Conservation (phyloP, 1,284 basidiomycete genomes). For the Rhodotorula glutinis region DNA sequence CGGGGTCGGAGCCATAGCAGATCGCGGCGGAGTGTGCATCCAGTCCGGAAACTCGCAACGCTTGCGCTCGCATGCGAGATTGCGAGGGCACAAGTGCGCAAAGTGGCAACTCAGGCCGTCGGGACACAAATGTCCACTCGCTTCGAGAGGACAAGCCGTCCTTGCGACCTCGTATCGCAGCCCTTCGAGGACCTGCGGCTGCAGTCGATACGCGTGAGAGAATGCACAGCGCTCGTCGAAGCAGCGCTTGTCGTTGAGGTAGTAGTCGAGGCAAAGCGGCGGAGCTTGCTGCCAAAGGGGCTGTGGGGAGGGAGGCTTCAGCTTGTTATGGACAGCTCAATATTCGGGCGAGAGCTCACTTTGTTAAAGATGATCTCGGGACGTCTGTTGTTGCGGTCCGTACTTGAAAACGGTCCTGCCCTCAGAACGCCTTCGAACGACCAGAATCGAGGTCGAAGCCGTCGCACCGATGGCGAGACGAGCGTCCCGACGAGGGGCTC, state of each 20-base stretch:
- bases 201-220: constrained; percentile 18
- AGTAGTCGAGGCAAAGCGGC: constrained; percentile 23
- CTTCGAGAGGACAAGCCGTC: constrained; percentile 11
- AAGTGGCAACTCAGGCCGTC: constrained; percentile 14
- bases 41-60: not conserved
- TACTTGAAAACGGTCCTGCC: not conserved
- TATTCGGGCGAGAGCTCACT: not conserved
- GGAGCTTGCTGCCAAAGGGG: constrained; percentile 15
- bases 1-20: too few relatives aligned
- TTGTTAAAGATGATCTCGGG: not conserved
- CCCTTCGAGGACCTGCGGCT: not conserved
- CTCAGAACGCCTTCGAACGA: too few relatives aligned
- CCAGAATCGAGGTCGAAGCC: too few relatives aligned
- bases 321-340: not conserved
- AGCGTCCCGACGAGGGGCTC: not conserved
- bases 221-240: constrained; percentile 15
- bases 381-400: not conserved
- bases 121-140: not conserved
- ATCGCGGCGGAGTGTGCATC: too few relatives aligned
- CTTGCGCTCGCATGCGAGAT: not conserved
- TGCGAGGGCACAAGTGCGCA: constrained; percentile 7
- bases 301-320: not conserved
- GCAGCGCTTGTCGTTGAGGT: constrained; percentile 5
- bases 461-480: too few relatives aligned
- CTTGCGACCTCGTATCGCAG: constrained; percentile 5